phyloP scores from a whole-genome alignment of 2,329 filamentous ascomycete genomes.

The Fusarium protoensiforme region DNA sequence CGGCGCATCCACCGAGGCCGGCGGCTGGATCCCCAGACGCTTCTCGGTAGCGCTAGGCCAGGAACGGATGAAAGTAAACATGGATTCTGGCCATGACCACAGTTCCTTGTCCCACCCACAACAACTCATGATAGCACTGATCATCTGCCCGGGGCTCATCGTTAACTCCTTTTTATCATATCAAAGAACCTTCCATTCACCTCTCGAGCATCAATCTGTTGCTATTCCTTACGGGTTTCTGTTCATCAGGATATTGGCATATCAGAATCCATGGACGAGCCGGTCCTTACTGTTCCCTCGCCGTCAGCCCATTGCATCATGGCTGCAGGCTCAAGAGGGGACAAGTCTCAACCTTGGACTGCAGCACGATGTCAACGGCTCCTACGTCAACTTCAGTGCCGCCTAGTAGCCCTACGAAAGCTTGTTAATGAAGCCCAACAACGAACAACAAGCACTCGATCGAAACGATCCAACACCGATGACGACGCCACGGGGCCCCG shows the following conservation, averaged over 20 bases:
- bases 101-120: constrained; percentile 7
- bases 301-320: constrained; percentile 30
- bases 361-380: constrained; percentile 59
- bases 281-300: constrained; percentile 1
- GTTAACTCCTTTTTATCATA: background rate
- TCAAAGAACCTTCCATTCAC: background rate
- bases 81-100: background rate
- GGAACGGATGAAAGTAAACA: constrained; percentile 49
- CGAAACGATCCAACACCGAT: constrained; percentile 36
- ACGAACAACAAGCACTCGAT: background rate
- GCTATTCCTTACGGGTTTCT: background rate
- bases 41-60: constrained; percentile 36
- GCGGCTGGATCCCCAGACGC: constrained; percentile 23
- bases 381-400: constrained; percentile 58
- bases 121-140: constrained; percentile 1
- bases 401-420: constrained; percentile 53
- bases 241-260: background rate
- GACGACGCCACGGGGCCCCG: constrained; percentile 8
- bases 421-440: constrained; percentile 41
- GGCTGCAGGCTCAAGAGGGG: background rate
- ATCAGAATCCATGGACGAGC: constrained; percentile 12
- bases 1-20: constrained; percentile 23
- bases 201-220: background rate
- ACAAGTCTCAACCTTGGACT: constrained; percentile 54
- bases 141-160: background rate